Percentiles rank a stretch among this genome's conserved stretches.
These are phyloP conservation scores for Nothopassalora personata DNA, from an alignment of 2,329 filamentous ascomycete genomes.

Conservation along the genomic window DNA sequence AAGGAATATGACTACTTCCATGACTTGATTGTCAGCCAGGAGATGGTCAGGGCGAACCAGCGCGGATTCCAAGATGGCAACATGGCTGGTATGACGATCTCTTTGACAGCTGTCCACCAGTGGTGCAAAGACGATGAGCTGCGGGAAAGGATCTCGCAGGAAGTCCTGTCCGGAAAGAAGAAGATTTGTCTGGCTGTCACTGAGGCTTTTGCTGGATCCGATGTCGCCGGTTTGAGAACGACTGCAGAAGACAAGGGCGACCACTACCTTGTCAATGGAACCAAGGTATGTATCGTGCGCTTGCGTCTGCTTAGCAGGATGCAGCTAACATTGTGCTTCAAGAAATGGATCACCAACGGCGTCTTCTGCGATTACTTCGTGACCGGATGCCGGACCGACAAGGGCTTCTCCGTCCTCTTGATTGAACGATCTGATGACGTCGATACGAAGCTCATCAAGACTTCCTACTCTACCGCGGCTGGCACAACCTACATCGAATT, in stretches of 20 bases:
- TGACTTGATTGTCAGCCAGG: conserved; percentile 70
- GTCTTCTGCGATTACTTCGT: conserved; percentile 80
- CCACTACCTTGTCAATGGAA: conserved; percentile 65
- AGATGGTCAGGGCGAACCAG: conserved; percentile 64
- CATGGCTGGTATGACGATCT: conserved; percentile 81
- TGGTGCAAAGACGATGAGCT: conserved; percentile 65
- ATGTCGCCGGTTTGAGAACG: conserved; percentile 74
- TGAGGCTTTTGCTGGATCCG: conserved; percentile 79
- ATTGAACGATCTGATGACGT: conserved; percentile 69
- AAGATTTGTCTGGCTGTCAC: conserved; percentile 86
- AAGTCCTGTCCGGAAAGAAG: conserved; percentile 74
- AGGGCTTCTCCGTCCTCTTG: conserved; percentile 71
- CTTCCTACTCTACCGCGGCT: conserved; percentile 71
- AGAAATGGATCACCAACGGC: conserved; percentile 76
- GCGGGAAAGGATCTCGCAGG: conserved; percentile 61
- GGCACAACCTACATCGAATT: conserved; percentile 77
- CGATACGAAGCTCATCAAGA: conserved; percentile 74
- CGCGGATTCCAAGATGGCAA: conserved; percentile 85
- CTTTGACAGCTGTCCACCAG: conserved; percentile 72
- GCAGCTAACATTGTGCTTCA: neutral
- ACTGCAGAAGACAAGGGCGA: conserved; percentile 72
- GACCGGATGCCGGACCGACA: conserved; percentile 70
- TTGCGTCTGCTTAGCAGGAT: conserved; percentile 44
- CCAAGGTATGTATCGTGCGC: conserved; percentile 51
- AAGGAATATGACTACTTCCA: conserved; percentile 86